Conservation (phyloP, 345 rosid species). For the Lagerstroemia speciosa region DNA sequence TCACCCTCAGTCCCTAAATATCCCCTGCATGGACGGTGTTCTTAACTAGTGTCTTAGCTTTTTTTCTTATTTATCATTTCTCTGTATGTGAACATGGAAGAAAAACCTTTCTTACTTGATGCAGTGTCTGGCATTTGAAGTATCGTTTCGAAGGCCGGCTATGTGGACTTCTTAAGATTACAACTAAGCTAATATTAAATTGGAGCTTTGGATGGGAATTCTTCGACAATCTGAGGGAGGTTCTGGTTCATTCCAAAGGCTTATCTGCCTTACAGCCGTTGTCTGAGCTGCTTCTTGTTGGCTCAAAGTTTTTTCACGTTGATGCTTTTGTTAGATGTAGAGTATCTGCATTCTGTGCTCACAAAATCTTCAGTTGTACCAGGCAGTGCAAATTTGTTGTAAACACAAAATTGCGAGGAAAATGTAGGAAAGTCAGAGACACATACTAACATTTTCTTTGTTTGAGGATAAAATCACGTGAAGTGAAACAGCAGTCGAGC, state of each 20-base stretch:
- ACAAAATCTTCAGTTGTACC: not conserved
- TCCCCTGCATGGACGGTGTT: not conserved
- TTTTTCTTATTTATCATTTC: not conserved
- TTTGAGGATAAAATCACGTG: not conserved
- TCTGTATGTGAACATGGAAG: not conserved
- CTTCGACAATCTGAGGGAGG: not conserved
- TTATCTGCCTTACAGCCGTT: not conserved
- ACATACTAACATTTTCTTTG: not conserved
- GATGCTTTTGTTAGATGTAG: not conserved
- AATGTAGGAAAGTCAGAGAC: not conserved
- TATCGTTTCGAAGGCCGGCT: not conserved
- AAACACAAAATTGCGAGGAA: no score
- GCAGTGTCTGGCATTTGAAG: not conserved
- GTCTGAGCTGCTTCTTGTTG: not conserved
- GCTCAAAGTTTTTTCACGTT: not conserved
- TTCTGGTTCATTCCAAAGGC: not conserved
- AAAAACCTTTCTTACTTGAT: not conserved
- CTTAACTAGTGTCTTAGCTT: not conserved
- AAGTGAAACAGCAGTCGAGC: conserved; percentile 5
- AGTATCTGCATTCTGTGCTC: not conserved
- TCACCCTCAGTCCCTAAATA: not conserved
- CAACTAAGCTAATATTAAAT: no score
- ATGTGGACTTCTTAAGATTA: not conserved
- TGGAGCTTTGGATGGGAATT: not conserved
- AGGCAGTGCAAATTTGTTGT: not conserved